phyloP scores from a whole-genome alignment of 1,284 basidiomycete genomes.

The Fomitiporia mediterranea region DNA sequence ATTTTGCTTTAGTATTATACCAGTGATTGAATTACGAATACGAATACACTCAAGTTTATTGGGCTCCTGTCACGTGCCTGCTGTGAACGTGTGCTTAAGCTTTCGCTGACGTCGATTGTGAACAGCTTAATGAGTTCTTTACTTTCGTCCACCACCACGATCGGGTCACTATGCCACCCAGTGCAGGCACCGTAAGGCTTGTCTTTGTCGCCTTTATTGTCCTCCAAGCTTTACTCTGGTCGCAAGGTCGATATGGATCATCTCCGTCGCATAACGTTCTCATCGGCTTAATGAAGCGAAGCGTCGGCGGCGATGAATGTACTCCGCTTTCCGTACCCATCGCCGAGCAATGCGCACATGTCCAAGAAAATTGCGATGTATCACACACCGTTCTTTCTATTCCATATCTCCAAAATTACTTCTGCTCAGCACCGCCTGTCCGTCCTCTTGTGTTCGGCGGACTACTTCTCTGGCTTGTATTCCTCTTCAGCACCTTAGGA shows the following conservation, averaged over 20 bases:
- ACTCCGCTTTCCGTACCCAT: constrained; percentile 50
- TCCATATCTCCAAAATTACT: constrained; percentile 65
- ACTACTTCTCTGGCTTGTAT: constrained; percentile 71
- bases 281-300: constrained; percentile 9
- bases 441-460: constrained; percentile 58
- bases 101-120: no score
- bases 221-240: constrained; percentile 59
- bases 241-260: constrained; percentile 49
- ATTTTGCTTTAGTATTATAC: no score
- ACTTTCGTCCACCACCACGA: background rate
- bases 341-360: constrained; percentile 61
- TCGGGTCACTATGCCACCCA: background rate
- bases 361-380: constrained; percentile 46
- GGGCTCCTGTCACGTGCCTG: no score
- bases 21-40: no score
- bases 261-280: background rate
- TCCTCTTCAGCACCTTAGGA: constrained; percentile 86
- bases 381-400: constrained; percentile 64
- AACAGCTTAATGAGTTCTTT: no score
- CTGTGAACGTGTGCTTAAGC: no score
- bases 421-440: constrained; percentile 49
- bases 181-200: constrained; percentile 22
- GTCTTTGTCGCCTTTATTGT: constrained; percentile 48
- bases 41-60: no score
- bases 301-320: constrained; percentile 40